Evolutionary conservation across 78 protist genomes (phyloP).

Genomic region (slime mould (Dictyostelium discoideum)): DNA sequence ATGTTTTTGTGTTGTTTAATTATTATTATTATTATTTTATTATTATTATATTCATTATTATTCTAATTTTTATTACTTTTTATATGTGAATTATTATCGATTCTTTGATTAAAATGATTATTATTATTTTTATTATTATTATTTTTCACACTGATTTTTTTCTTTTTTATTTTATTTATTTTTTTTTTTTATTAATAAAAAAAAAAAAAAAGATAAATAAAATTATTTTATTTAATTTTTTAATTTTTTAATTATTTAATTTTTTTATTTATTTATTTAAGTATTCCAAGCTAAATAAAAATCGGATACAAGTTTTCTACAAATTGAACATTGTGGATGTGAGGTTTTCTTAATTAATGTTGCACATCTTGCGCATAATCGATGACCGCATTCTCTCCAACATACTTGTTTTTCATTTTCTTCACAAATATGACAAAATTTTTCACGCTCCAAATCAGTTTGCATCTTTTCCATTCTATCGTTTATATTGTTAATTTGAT

Average conservation of each 20-base stretch:
- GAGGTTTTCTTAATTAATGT: not conserved
- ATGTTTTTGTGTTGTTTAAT: no score
- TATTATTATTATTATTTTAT: no score
- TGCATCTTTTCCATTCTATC: conserved; percentile 35
- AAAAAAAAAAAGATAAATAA: no score
- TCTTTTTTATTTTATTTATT: no score
- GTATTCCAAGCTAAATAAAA: conserved; percentile 16
- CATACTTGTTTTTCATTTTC: conserved; percentile 70
- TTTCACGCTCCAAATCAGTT: conserved; percentile 64
- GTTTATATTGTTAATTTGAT: conserved; percentile 7
- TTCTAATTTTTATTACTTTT: no score
- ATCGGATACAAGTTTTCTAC: conserved; percentile 3
- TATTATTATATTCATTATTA: no score
- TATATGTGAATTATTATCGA: no score
- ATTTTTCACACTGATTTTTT: not conserved
- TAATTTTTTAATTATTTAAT: no score
- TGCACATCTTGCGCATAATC: conserved; percentile 67
- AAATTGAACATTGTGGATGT: conserved; percentile 45
- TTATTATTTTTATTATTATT: no score
- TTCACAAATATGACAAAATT: conserved; percentile 51
- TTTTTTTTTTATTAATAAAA: no score
- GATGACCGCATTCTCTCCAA: conserved; percentile 67
- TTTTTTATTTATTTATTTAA: not conserved
- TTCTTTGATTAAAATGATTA: no score
- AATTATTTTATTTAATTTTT: no score